Conservation (phyloP, 148 eudicot genomes). For the Persicaria maculosa region DNA sequence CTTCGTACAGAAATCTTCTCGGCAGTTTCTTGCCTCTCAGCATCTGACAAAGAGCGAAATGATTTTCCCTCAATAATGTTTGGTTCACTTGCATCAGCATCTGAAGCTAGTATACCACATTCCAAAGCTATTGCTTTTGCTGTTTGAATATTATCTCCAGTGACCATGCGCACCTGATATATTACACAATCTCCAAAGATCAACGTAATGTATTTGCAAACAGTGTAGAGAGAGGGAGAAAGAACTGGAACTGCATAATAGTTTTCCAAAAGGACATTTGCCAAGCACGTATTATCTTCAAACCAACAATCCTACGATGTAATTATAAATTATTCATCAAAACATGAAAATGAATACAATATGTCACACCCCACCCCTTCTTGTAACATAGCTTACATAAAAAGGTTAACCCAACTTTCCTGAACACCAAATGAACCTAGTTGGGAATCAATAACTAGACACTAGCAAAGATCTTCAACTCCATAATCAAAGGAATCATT, state of each 20-base stretch:
- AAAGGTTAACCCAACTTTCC: neutral
- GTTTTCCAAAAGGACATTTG: neutral
- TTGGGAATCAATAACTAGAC: constrained; percentile 1
- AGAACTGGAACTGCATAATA: neutral
- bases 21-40: constrained; percentile 51
- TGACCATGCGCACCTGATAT: constrained; percentile 88
- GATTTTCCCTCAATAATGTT: constrained; percentile 82
- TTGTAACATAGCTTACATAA: neutral
- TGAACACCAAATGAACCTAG: neutral
- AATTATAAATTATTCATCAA: neutral
- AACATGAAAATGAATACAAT: neutral
- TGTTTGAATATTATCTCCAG: constrained; percentile 93
- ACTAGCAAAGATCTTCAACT: neutral
- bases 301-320: neutral
- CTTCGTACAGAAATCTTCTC: constrained; percentile 65
- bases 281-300: neutral
- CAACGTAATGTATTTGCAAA: neutral
- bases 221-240: neutral
- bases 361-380: neutral
- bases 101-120: constrained; percentile 81
- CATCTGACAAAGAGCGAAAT: constrained; percentile 61
- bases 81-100: constrained; percentile 73
- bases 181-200: neutral
- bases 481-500: neutral
- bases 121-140: constrained; percentile 95